Conservation (phyloP, 2,329 filamentous ascomycete species). For the Xylaria multiplex region DNA sequence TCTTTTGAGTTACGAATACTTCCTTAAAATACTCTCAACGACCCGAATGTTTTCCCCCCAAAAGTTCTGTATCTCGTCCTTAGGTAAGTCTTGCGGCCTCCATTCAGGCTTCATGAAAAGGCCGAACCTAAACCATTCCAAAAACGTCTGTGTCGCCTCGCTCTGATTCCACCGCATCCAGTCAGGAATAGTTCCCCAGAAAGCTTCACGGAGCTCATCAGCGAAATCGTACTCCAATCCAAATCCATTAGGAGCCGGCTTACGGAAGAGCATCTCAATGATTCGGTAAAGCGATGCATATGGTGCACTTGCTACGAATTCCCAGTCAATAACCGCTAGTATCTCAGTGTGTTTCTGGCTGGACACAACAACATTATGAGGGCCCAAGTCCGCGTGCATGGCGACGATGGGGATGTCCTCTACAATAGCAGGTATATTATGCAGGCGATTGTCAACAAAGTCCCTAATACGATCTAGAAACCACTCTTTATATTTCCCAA, state of each 20-base stretch:
- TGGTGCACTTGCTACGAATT: slow-evolving; percentile 14
- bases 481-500: slow-evolving; percentile 5
- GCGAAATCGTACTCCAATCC: slow-evolving; percentile 6
- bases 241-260: slow-evolving; percentile 3
- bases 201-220: slow-evolving; percentile 10
- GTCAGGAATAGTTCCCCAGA: slow-evolving; percentile 11
- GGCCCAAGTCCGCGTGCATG: slow-evolving; percentile 19
- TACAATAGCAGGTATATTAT: slow-evolving; percentile 12
- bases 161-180: slow-evolving; percentile 11
- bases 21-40: slow-evolving; percentile 13
- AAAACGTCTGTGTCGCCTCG: slow-evolving; percentile 5
- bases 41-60: slow-evolving; percentile 11
- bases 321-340: slow-evolving; percentile 18
- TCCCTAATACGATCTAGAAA: slow-evolving; percentile 14
- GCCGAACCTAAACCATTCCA: slow-evolving; percentile 19
- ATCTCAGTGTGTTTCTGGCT: neutral
- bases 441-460: slow-evolving; percentile 8
- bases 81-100: neutral
- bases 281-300: slow-evolving; percentile 20
- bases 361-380: slow-evolving; percentile 11
- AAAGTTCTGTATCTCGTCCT: slow-evolving; percentile 5
- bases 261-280: slow-evolving; percentile 14
- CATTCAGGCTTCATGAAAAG: slow-evolving; percentile 16
- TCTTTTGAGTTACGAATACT: slow-evolving; percentile 10
- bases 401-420: slow-evolving; percentile 16